A percentile compares a stretch with the other conserved stretches of the same genome.
Conservation (phyloP, 2,329 filamentous ascomycete genomes). For the Cladophialophora yegresii region DNA sequence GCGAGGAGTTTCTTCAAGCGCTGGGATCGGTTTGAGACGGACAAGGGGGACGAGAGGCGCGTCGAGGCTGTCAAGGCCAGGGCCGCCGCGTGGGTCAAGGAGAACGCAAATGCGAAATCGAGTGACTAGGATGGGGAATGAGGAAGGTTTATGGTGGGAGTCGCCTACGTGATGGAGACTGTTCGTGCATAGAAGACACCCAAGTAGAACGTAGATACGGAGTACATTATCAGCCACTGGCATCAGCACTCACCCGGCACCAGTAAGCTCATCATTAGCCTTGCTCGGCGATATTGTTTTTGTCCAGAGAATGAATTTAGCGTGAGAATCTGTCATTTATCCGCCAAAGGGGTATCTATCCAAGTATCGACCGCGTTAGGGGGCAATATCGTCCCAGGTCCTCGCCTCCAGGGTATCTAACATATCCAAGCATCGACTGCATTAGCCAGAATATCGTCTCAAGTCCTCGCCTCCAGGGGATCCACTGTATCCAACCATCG, state of each 20-base stretch:
- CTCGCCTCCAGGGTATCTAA: neutral
- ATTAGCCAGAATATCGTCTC: neutral
- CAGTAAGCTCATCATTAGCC: neutral
- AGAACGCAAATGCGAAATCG: conserved; percentile 4
- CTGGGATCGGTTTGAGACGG: conserved; percentile 85
- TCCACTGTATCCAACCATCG: neutral
- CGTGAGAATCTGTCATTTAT: neutral
- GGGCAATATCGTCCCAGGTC: neutral
- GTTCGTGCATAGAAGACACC: too few relatives aligned
- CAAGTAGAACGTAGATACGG: too few relatives aligned
- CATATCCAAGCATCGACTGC: too few relatives aligned
- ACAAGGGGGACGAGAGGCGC: conserved; percentile 66
- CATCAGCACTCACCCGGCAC: neutral
- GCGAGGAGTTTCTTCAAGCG: conserved; percentile 87
- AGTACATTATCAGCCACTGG: neutral
- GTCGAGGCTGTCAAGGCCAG: conserved; percentile 69
- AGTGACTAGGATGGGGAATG: neutral
- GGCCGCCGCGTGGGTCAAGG: conserved; percentile 51
- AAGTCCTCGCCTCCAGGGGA: neutral
- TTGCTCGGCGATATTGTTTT: neutral
- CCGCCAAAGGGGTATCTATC: neutral
- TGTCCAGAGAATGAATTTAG: neutral
- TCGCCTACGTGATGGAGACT: too few relatives aligned
- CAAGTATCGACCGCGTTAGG: neutral
- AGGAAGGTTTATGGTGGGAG: neutral